phyloP scores from a whole-genome alignment of 768 basidiomycete genomes.

The Dioszegia aurantiaca region DNA sequence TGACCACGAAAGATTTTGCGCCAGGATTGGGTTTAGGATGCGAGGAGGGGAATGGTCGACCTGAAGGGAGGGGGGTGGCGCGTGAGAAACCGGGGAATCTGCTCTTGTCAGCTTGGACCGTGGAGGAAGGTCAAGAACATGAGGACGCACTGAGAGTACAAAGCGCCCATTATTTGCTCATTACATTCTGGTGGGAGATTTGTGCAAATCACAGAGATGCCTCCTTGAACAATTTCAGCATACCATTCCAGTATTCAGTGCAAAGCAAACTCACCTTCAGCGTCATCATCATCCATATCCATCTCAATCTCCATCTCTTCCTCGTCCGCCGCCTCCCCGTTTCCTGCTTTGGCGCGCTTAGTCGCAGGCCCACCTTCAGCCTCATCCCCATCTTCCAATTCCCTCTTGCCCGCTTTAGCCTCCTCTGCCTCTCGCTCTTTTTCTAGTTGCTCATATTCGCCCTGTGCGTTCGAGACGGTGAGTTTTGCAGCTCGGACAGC shows the following conservation, averaged over 20 bases:
- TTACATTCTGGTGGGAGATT: constrained; percentile 90
- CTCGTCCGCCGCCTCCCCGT: constrained; percentile 57
- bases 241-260: constrained; percentile 5
- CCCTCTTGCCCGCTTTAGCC: constrained; percentile 55
- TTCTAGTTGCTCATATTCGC: constrained; percentile 55
- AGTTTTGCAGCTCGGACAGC: constrained; percentile 45
- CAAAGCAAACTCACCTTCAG: constrained; percentile 54
- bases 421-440: constrained; percentile 61
- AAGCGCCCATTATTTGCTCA: constrained; percentile 74
- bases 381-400: constrained; percentile 60
- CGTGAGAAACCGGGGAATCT: constrained; percentile 82
- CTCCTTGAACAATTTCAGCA: constrained; percentile 23
- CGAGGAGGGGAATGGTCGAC: constrained; percentile 29
- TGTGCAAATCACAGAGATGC: constrained; percentile 52
- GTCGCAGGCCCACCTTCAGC: constrained; percentile 57
- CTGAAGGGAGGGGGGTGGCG: constrained; percentile 63
- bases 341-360: constrained; percentile 71
- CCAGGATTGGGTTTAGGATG: constrained; percentile 31
- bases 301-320: constrained; percentile 93
- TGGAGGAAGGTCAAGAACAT: constrained; percentile 1
- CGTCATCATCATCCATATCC: constrained; percentile 58
- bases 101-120: constrained; percentile 6
- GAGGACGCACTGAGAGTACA: constrained; percentile 87
- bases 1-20: constrained; percentile 75
- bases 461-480: constrained; percentile 54